Conservation (phyloP, 2,329 filamentous ascomycete species). For the Xylariaceae sp. region DNA sequence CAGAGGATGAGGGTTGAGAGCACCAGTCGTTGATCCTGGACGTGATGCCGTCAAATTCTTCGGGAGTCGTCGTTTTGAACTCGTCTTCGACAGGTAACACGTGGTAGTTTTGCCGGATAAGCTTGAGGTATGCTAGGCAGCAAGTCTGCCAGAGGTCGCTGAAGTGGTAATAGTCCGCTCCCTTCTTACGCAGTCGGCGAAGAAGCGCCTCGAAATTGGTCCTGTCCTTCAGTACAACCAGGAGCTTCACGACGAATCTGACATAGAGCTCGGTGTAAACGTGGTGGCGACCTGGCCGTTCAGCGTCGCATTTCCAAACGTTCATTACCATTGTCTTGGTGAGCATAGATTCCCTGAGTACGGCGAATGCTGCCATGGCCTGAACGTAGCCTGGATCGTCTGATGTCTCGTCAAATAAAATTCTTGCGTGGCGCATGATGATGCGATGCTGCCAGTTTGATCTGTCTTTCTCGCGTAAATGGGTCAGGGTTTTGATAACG, state of each 20-base stretch:
- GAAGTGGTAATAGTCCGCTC: slow-evolving; percentile 68
- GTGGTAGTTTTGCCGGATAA: slow-evolving; percentile 48
- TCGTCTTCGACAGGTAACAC: slow-evolving; percentile 49
- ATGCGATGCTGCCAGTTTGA: slow-evolving; percentile 95
- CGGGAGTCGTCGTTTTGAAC: slow-evolving; percentile 50
- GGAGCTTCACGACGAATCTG: slow-evolving; percentile 71
- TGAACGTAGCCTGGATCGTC: slow-evolving; percentile 49
- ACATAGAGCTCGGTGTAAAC: slow-evolving; percentile 88
- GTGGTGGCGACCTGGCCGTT: slow-evolving; percentile 79
- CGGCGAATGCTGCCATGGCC: slow-evolving; percentile 73
- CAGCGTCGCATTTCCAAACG: slow-evolving; percentile 90
- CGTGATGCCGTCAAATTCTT: slow-evolving; percentile 56
- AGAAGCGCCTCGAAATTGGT: slow-evolving; percentile 72
- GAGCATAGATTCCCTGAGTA: slow-evolving; percentile 70
- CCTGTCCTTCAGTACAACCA: slow-evolving; percentile 72
- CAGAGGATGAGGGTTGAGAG: slow-evolving; percentile 34
- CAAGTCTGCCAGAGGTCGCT: slow-evolving; percentile 56
- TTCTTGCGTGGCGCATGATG: slow-evolving; percentile 65
- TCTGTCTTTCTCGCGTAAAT: slow-evolving; percentile 70
- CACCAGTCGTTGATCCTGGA: slow-evolving; percentile 55
- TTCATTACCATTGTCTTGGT: slow-evolving; percentile 94
- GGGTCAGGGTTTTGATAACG: slow-evolving; percentile 48
- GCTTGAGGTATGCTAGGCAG: slow-evolving; percentile 49
- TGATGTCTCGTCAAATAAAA: slow-evolving; percentile 47
- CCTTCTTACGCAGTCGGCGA: slow-evolving; percentile 75